These are phyloP conservation scores for Colletotrichum sp. DNA, from an alignment of 2,329 filamentous ascomycete genomes.

Conservation along the genomic window DNA sequence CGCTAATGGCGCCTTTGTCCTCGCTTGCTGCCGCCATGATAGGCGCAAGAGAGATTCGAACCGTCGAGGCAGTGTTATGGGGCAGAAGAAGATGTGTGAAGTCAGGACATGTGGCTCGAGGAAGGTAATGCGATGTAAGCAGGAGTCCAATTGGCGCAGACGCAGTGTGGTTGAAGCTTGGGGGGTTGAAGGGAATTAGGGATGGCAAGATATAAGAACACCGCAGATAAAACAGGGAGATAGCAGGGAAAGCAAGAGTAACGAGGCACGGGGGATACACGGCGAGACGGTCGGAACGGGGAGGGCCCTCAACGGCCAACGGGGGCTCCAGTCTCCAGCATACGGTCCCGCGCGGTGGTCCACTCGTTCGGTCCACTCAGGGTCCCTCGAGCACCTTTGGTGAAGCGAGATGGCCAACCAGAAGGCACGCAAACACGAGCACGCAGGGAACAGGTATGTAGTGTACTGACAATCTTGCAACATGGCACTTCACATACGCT, in stretches of 20 bases:
- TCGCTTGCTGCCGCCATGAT: neutral
- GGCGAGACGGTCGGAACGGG: slow-evolving; percentile 1
- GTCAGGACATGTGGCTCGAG: neutral
- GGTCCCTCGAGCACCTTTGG: neutral
- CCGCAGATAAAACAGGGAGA: neutral
- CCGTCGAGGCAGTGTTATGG: neutral
- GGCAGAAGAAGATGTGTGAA: neutral
- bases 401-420: neutral
- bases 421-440: neutral
- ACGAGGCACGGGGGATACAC: neutral
- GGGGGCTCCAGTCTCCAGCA: neutral
- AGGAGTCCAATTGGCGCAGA: neutral
- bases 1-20: neutral
- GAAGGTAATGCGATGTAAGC: neutral
- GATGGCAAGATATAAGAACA: neutral
- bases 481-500: neutral
- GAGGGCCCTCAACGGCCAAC: neutral
- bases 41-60: neutral
- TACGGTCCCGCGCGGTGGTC: neutral
- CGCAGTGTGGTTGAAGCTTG: neutral
- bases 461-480: neutral
- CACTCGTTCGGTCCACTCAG: neutral
- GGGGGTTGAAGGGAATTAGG: neutral
- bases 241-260: neutral
- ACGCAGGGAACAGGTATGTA: neutral